Evolutionary conservation across 805 yeast genomes (phyloP).

Genomic region (Candida montana): DNA sequence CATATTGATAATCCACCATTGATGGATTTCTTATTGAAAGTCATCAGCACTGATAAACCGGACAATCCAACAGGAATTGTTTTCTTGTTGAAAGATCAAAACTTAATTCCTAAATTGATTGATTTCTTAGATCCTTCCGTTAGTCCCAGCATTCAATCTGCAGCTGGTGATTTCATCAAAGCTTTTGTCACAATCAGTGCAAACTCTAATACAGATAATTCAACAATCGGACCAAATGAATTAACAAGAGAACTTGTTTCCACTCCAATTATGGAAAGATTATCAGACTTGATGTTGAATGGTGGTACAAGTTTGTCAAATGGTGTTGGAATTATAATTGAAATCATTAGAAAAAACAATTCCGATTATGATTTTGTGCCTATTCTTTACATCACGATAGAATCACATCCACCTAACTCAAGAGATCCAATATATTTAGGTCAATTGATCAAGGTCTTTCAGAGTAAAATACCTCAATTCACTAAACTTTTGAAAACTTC

Average conservation of each 20-base stretch:
- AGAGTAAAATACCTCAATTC: slow-evolving; percentile 68
- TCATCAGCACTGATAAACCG: slow-evolving; percentile 89
- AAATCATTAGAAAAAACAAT: slow-evolving; percentile 89
- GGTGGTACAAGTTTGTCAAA: slow-evolving; percentile 88
- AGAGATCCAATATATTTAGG: slow-evolving; percentile 94
- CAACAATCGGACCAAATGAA: slow-evolving; percentile 94
- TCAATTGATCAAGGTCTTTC: slow-evolving; percentile 70
- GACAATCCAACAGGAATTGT: slow-evolving; percentile 86
- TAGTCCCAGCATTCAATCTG: slow-evolving; percentile 74
- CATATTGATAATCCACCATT: slow-evolving; percentile 92
- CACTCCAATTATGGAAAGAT: slow-evolving; percentile 54
- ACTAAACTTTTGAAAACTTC: slow-evolving; percentile 49
- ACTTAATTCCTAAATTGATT: slow-evolving; percentile 66
- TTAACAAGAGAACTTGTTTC: slow-evolving; percentile 87
- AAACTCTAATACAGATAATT: slow-evolving; percentile 80
- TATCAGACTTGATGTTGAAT: slow-evolving; percentile 71
- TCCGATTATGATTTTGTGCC: slow-evolving; percentile 92
- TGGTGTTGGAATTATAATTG: slow-evolving; percentile 93
- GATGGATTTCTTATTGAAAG: slow-evolving; percentile 86
- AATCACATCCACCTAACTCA: slow-evolving; percentile 87
- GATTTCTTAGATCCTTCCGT: slow-evolving; percentile 63
- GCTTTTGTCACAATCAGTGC: slow-evolving; percentile 94
- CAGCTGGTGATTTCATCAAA: slow-evolving; percentile 92
- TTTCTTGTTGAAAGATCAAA: slow-evolving; percentile 66
- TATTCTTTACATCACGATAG: slow-evolving; percentile 73